A percentile compares a stretch with the other conserved stretches of the same genome.
phyloP scores from a whole-genome alignment of 371 early-diverging fungal genomes.

The Caulochytrium protostelioides region DNA sequence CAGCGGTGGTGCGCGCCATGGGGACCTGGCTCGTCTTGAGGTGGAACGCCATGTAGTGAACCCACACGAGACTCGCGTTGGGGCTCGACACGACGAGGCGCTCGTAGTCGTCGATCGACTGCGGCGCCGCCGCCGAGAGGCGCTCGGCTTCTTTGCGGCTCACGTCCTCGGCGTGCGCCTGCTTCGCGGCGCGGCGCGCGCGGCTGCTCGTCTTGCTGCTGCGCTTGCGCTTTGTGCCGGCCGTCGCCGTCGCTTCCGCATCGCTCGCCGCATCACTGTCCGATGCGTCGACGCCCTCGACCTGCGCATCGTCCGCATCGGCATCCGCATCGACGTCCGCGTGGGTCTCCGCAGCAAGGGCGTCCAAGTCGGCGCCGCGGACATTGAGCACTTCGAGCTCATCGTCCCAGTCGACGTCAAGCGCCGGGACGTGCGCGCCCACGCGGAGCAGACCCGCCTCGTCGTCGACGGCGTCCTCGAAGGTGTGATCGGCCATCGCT shows the following conservation, averaged over 20 bases:
- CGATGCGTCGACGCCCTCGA: constrained; percentile 17
- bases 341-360: constrained; percentile 5
- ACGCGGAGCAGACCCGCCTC: no score
- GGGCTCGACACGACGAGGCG: constrained; percentile 77
- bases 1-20: constrained; percentile 75
- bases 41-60: constrained; percentile 93
- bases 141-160: not conserved
- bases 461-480: constrained; percentile 9
- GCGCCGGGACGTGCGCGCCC: no score
- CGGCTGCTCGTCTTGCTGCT: no score
- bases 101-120: no score
- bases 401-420: constrained; percentile 6
- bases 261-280: not conserved
- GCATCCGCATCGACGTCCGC: constrained; percentile 16
- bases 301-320: constrained; percentile 14
- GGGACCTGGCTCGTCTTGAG: constrained; percentile 67
- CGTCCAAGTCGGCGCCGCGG: constrained; percentile 1
- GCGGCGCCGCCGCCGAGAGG: no score
- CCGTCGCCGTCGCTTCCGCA: no score
- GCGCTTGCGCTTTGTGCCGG: constrained; percentile 16
- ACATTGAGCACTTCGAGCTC: constrained; percentile 7
- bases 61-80: constrained; percentile 87
- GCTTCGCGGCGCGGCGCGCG: constrained; percentile 22
- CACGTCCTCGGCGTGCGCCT: constrained; percentile 12
- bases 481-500: no score